These are phyloP conservation scores for Vitis hybrid DNA, from an alignment of 177 flowering plant genomes.

Conservation along the genomic window DNA sequence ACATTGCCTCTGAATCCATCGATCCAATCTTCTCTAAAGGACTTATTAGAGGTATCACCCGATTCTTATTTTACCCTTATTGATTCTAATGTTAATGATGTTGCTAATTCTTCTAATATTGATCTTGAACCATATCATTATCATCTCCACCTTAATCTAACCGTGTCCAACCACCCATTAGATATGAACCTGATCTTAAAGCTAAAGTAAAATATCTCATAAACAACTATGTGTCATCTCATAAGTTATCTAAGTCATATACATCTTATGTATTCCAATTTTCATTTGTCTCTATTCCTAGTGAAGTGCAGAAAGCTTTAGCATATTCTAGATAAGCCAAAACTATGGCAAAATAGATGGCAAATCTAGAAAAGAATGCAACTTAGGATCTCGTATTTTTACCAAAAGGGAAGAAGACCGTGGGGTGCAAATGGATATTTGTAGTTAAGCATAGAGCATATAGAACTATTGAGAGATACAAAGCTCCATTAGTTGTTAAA, in stretches of 20 bases:
- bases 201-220: background rate
- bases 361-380: background rate
- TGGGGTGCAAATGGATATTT: background rate
- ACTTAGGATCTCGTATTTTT: background rate
- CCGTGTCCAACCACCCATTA: background rate
- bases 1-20: background rate
- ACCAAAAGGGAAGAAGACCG: slow-evolving; percentile 1
- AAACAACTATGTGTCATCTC: too few relatives aligned
- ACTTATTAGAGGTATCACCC: slow-evolving; percentile 1
- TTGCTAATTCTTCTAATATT: too few relatives aligned
- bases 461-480: too few relatives aligned
- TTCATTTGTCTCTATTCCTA: background rate
- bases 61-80: background rate
- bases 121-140: background rate
- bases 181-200: background rate
- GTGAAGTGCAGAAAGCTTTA: too few relatives aligned
- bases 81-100: too few relatives aligned
- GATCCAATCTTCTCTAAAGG: background rate
- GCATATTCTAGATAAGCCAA: background rate
- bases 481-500: background rate
- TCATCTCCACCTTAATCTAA: background rate
- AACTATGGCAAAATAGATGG: background rate
- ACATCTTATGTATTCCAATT: slow-evolving; percentile 4
- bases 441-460: too few relatives aligned
- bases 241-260: background rate